Conservation (phyloP, 495 filamentous ascomycete species). For the Penicillium robsamsonii region DNA sequence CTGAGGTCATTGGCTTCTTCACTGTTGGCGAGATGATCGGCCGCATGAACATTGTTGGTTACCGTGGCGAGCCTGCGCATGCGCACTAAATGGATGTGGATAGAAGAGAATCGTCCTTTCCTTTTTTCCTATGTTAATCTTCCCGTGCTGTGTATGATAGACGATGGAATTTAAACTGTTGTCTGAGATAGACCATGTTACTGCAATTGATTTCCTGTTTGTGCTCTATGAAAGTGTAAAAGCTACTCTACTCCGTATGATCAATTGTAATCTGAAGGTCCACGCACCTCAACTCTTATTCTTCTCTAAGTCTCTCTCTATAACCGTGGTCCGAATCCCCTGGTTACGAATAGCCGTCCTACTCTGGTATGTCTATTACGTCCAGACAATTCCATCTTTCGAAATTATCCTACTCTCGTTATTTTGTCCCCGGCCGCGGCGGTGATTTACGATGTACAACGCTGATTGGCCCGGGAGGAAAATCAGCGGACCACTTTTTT, state of each 20-base stretch:
- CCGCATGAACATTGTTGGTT: constrained; percentile 88
- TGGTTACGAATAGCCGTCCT: neutral
- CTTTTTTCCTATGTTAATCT: constrained; percentile 38
- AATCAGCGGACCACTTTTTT: constrained; percentile 25
- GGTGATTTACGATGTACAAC: neutral
- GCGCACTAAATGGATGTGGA: constrained; percentile 55
- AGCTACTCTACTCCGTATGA: neutral
- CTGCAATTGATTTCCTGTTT: constrained; percentile 18
- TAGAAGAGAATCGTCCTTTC: constrained; percentile 31
- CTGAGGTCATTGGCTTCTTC: constrained; percentile 95
- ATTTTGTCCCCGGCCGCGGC: neutral
- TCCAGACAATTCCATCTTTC: neutral
- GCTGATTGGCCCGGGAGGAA: constrained; percentile 41
- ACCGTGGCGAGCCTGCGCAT: constrained; percentile 64
- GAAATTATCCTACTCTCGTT: neutral
- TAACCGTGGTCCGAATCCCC: neutral
- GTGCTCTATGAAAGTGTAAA: neutral
- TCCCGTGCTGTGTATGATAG: constrained; percentile 51
- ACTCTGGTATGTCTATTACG: neutral
- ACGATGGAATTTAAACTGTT: constrained; percentile 54
- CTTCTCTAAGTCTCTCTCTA: neutral
- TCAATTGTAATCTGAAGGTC: neutral
- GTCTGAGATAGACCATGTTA: constrained; percentile 41
- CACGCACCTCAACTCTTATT: neutral
- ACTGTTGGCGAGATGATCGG: constrained; percentile 97